Evolutionary conservation across 1,139 yeast genomes (phyloP), one percentile per base, ranked within the genome.

Genomic region (Eremothecium sinecaudum): DNA sequence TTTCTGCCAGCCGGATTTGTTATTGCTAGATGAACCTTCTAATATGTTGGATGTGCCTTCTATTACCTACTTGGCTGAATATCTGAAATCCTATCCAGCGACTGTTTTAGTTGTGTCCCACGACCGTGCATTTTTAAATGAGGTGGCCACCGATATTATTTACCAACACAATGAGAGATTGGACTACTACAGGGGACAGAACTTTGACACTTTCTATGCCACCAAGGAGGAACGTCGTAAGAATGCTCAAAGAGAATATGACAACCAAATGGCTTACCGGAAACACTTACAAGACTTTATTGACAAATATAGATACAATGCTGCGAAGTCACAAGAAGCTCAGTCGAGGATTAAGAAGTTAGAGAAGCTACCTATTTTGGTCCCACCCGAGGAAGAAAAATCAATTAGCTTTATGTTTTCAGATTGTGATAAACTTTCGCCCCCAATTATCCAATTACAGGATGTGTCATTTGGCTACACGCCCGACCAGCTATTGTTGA

Each of bases 41-140:
- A 90, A 90, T 79, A 90, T 87, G 96, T 81, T 90, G 94, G 98
- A 90, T 73, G 96, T 90, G 61, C 98, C 98, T 20, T 87, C 97
- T 35, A 84, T 90, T 57, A 90, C 97, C 2, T 90, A 76, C 57
- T 70, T 90, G 56, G 92, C 97, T 8, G 75, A 80, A 48, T 90
- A 90, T 57, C 66, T 90, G 48, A 94, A 84, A 56, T 69, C 82
- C 8, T 90, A 90, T 57, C 87, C 94, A 39, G 74, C 94, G 1
- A 90, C 98, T 0, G 93, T 90, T 5, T 67, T 90, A 47, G 94
- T 87, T 25, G 99, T 90, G 31, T 90, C 98, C 38, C 99, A 90
- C 67, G 99, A 90, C 62, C 76, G 98, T 53, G 86, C 96, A 32
- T 90, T 90, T 66, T 70, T 90, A 51, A 90, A 90, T 57, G 99